A percentile compares a stretch with the other conserved stretches of the same genome.
Evolutionary conservation across 2,329 filamentous ascomycete genomes (phyloP).

Genomic region (Calonectria pseudoturangicola): DNA sequence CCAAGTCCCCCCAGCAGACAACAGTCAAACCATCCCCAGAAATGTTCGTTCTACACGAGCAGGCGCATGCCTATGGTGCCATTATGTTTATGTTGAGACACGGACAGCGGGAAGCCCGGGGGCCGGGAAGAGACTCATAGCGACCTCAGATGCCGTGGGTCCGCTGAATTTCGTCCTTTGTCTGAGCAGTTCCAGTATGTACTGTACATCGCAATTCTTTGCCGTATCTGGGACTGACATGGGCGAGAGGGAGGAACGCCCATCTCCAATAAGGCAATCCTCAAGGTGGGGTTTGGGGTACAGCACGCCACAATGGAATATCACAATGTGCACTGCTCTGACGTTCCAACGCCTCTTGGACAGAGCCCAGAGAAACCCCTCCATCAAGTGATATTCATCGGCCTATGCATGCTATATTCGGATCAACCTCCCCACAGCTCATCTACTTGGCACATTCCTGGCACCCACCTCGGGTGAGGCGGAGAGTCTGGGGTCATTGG

Average conservation of each 20-base stretch:
- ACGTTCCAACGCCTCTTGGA: background rate
- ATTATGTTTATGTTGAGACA: constrained; percentile 24
- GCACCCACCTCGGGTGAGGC: constrained; percentile 39
- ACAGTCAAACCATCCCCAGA: constrained; percentile 27
- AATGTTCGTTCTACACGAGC: constrained; percentile 26
- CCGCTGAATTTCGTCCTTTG: constrained; percentile 6
- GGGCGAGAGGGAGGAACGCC: constrained; percentile 3
- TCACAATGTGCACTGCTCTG: constrained; percentile 31
- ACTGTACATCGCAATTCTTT: background rate
- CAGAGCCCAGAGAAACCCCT: constrained; percentile 11
- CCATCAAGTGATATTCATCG: constrained; percentile 6
- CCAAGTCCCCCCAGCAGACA: background rate
- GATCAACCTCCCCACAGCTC: constrained; percentile 33
- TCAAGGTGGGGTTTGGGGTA: constrained; percentile 15
- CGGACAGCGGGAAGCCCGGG: constrained; percentile 29
- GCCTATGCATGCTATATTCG: constrained; percentile 35
- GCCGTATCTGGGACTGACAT: background rate
- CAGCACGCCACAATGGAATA: constrained; percentile 16
- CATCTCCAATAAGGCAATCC: constrained; percentile 32
- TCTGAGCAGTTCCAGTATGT: background rate
- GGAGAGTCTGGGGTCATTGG: constrained; percentile 35
- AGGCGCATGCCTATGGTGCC: background rate
- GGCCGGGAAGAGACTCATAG: constrained; percentile 16
- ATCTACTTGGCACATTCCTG: constrained; percentile 38
- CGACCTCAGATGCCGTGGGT: constrained; percentile 21